These are phyloP conservation scores for Asclepias syriaca DNA, from an alignment of 257 asterid species.

Conservation along the genomic window DNA sequence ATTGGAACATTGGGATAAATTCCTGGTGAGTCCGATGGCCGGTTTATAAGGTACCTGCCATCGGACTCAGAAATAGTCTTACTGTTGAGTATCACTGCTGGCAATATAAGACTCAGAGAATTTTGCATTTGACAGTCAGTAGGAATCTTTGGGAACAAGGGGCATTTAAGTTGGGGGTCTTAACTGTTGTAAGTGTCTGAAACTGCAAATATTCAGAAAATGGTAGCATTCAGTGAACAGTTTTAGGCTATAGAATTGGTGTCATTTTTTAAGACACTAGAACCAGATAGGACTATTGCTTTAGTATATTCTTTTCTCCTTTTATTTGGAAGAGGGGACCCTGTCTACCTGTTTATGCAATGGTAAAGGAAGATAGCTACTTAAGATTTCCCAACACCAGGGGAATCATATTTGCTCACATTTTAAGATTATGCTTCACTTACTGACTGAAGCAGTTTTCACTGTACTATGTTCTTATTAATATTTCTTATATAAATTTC, in stretches of 20 bases:
- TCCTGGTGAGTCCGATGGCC: too few species aligned
- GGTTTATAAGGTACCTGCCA: too few species aligned
- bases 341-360: too few species aligned
- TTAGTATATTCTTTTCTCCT: neutral
- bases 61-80: neutral
- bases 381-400: neutral
- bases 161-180: neutral
- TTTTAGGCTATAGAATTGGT: neutral
- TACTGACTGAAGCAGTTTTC: conserved; percentile 1
- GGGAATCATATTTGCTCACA: neutral
- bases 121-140: neutral
- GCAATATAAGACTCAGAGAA: neutral
- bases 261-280: neutral
- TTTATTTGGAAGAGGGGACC: neutral
- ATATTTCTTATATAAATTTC: conserved; percentile 33
- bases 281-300: neutral
- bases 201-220: neutral
- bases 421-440: neutral
- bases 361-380: neutral
- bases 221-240: neutral
- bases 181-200: neutral
- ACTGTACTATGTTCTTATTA: conserved; percentile 8
- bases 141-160: neutral
- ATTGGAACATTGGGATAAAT: neutral
- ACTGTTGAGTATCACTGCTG: neutral